phyloP scores from a whole-genome alignment of 805 yeast genomes.

The Metschnikowia peoriensis region DNA sequence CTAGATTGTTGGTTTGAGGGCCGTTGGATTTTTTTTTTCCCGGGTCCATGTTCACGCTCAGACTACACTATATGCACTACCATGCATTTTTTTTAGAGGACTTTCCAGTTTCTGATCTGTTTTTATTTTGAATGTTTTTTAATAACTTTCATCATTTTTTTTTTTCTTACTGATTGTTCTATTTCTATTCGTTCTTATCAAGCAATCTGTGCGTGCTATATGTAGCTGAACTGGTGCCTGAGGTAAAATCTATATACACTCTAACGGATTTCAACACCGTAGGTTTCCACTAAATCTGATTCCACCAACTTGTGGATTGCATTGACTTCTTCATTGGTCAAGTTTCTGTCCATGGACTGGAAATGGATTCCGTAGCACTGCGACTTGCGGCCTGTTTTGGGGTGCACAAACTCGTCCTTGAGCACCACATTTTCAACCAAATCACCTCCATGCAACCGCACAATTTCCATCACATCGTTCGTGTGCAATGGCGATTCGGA shows the following conservation, averaged over 20 bases:
- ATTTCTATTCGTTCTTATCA: background rate
- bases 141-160: no score
- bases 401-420: constrained; percentile 82
- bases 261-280: constrained; percentile 55
- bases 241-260: background rate
- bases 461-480: constrained; percentile 92
- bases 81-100: background rate
- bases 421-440: constrained; percentile 81
- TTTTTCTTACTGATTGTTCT: no score
- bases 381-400: constrained; percentile 71
- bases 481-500: constrained; percentile 54
- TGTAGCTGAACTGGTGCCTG: background rate
- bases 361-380: constrained; percentile 88
- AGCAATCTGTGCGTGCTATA: background rate
- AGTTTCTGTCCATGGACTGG: constrained; percentile 92
- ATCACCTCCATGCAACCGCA: constrained; percentile 81
- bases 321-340: constrained; percentile 85
- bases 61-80: background rate
- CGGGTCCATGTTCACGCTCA: background rate
- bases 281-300: constrained; percentile 48
- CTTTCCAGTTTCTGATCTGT: background rate
- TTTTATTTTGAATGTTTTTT: no score
- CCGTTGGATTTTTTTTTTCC: background rate
- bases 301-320: constrained; percentile 66
- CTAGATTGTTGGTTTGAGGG: background rate